Evolutionary conservation across 176 grass and related monocot genomes (phyloP).

Genomic region (Oryza officinalis): DNA sequence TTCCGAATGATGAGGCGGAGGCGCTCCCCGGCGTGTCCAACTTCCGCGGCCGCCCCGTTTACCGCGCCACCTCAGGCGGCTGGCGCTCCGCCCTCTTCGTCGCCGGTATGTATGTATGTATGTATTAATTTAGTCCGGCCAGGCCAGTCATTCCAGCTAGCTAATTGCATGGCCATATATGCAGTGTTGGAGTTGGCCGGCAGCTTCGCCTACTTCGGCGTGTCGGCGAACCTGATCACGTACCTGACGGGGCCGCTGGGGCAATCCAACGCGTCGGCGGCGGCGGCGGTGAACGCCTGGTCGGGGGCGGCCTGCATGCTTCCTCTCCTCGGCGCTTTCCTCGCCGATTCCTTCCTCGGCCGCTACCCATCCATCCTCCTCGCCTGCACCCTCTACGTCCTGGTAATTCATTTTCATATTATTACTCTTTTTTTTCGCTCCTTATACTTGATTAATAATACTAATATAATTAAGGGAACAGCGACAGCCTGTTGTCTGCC

Average conservation of each 20-base stretch:
- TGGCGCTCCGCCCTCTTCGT: slow-evolving; percentile 42
- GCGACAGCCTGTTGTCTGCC: no score
- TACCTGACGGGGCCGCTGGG: slow-evolving; percentile 64
- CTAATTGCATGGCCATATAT: no score
- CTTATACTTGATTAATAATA: no score
- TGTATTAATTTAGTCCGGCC: no score
- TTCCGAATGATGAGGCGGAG: background rate
- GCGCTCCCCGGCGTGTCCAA: slow-evolving; percentile 42
- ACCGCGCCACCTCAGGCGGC: slow-evolving; percentile 39
- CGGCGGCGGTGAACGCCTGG: slow-evolving; percentile 65
- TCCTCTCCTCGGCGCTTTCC: slow-evolving; percentile 62
- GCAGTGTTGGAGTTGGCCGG: slow-evolving; percentile 57
- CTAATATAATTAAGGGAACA: no score
- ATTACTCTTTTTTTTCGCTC: no score
- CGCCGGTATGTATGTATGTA: slow-evolving; percentile 20
- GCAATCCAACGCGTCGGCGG: slow-evolving; percentile 58
- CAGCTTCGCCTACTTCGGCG: slow-evolving; percentile 59
- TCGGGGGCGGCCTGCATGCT: slow-evolving; percentile 38
- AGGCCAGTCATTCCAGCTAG: no score
- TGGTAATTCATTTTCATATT: background rate
- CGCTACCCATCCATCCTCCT: slow-evolving; percentile 52
- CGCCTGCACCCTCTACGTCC: slow-evolving; percentile 55
- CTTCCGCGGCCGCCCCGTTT: slow-evolving; percentile 49
- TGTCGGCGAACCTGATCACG: slow-evolving; percentile 63
- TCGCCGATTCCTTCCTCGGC: slow-evolving; percentile 66